Conservation (phyloP, 1,139 yeast species). For the Suhomyces bokatorum region DNA sequence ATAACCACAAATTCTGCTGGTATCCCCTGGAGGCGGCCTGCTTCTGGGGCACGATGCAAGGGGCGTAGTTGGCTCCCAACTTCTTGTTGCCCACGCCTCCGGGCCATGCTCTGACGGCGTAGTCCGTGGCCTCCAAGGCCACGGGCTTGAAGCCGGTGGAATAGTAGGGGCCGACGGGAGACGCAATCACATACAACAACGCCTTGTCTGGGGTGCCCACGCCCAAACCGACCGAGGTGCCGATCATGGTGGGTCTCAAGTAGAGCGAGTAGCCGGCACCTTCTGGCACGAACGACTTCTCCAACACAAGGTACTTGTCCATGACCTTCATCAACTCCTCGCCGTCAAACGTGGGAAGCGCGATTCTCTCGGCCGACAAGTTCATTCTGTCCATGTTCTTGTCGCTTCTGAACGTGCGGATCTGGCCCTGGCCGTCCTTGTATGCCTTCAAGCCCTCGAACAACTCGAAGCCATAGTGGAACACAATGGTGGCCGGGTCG, state of each 20-base stretch:
- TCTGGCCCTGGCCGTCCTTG: slow-evolving; percentile 30
- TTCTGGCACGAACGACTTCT: slow-evolving; percentile 30
- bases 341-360: slow-evolving; percentile 39
- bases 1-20: slow-evolving; percentile 46
- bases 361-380: slow-evolving; percentile 37
- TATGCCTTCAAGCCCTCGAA: slow-evolving; percentile 35
- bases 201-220: slow-evolving; percentile 37
- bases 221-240: slow-evolving; percentile 37
- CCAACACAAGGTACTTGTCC: slow-evolving; percentile 35
- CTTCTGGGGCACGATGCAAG: slow-evolving; percentile 37
- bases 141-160: slow-evolving; percentile 38
- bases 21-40: slow-evolving; percentile 39
- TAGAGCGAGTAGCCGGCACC: slow-evolving; percentile 32
- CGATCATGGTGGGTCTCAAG: slow-evolving; percentile 33
- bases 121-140: slow-evolving; percentile 35
- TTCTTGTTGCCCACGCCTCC: slow-evolving; percentile 48
- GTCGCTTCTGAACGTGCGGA: slow-evolving; percentile 41
- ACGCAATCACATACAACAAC: slow-evolving; percentile 37
- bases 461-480: slow-evolving; percentile 32
- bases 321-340: slow-evolving; percentile 39
- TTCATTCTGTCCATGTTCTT: slow-evolving; percentile 44
- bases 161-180: slow-evolving; percentile 34
- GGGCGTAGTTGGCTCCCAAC: slow-evolving; percentile 49
- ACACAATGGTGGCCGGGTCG: slow-evolving; percentile 30
- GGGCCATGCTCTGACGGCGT: slow-evolving; percentile 46